Evolutionary conservation across 495 filamentous ascomycete species (phyloP).

Genomic region (Copromyces sp.): DNA sequence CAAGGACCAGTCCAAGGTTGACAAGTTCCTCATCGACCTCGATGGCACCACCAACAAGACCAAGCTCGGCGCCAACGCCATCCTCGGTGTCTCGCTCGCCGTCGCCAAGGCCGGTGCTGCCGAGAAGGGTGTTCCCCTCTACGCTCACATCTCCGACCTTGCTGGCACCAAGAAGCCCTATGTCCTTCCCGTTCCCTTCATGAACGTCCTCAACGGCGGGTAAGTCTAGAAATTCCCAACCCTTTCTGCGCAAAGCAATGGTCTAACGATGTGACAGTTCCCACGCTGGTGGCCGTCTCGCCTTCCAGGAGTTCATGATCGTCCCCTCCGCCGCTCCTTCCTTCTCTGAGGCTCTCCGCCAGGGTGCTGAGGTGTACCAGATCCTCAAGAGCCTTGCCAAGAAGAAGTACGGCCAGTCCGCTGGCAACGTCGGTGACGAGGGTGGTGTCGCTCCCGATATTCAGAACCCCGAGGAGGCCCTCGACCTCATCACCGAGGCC

Average conservation of each 20-base stretch:
- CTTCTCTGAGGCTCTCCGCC: constrained; percentile 92
- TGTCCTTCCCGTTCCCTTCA: constrained; percentile 97
- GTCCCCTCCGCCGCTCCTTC: constrained; percentile 74
- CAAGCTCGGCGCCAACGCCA: constrained; percentile 96
- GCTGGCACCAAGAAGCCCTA: constrained; percentile 99
- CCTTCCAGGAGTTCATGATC: constrained; percentile 99
- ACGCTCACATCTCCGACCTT: constrained; percentile 96
- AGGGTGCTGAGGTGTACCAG: constrained; percentile 95
- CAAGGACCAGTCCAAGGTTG: constrained; percentile 90
- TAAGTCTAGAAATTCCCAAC: constrained; percentile 14
- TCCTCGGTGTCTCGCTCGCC: constrained; percentile 91
- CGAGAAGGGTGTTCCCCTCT: constrained; percentile 96
- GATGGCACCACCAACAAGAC: constrained; percentile 97
- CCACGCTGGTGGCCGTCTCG: constrained; percentile 95
- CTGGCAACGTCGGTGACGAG: constrained; percentile 98
- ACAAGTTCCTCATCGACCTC: constrained; percentile 90
- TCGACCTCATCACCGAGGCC: constrained; percentile 89
- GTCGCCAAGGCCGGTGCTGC: constrained; percentile 97
- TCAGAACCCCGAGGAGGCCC: constrained; percentile 89
- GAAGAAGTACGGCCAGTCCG: constrained; percentile 99
- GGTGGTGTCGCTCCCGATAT: constrained; percentile 99
- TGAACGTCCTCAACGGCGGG: constrained; percentile 99
- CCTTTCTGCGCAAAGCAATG: neutral
- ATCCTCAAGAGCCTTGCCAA: constrained; percentile 94
- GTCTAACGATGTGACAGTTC: constrained; percentile 44